These are phyloP conservation scores for Stenogyne calaminthoides DNA, from an alignment of 305 asterid species.

Conservation along the genomic window DNA sequence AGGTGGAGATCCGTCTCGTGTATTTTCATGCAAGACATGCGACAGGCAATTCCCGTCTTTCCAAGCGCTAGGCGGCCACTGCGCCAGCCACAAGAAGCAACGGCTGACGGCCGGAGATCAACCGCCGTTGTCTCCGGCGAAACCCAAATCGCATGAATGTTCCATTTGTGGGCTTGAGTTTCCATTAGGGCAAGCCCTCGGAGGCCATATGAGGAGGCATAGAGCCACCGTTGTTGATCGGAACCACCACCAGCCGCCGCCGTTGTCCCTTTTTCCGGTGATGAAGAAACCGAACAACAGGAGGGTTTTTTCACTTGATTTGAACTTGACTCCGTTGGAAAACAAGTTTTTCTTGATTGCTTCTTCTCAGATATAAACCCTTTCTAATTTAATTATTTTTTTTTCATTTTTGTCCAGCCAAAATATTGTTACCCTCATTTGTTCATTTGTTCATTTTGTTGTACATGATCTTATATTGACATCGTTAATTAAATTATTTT, in stretches of 20 bases:
- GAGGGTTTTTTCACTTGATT: slow-evolving; percentile 39
- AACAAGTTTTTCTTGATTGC: slow-evolving; percentile 34
- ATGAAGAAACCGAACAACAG: slow-evolving; percentile 40
- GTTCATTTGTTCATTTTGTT: slow-evolving; percentile 21
- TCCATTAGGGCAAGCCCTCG: slow-evolving; percentile 51
- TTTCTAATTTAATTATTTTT: neutral
- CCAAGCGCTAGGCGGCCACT: slow-evolving; percentile 54
- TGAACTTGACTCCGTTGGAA: slow-evolving; percentile 51
- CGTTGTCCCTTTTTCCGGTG: slow-evolving; percentile 33
- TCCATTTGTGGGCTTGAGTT: slow-evolving; percentile 46
- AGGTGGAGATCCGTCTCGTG: slow-evolving; percentile 18
- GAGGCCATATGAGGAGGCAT: slow-evolving; percentile 55
- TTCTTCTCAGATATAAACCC: slow-evolving; percentile 16
- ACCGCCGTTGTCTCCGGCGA: slow-evolving; percentile 30
- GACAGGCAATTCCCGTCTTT: slow-evolving; percentile 45
- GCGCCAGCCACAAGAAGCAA: slow-evolving; percentile 57
- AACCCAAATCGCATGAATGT: slow-evolving; percentile 46
- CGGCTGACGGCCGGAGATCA: slow-evolving; percentile 23
- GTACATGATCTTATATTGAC: slow-evolving; percentile 1
- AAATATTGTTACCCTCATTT: neutral
- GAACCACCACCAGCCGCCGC: slow-evolving; percentile 12
- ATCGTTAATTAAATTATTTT: neutral
- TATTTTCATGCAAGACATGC: slow-evolving; percentile 49
- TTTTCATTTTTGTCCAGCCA: neutral
- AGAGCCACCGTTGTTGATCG: slow-evolving; percentile 30